These are phyloP conservation scores for Pseudogymnoascus sp. DNA, from an alignment of 2,329 filamentous ascomycete genomes.

Conservation along the genomic window DNA sequence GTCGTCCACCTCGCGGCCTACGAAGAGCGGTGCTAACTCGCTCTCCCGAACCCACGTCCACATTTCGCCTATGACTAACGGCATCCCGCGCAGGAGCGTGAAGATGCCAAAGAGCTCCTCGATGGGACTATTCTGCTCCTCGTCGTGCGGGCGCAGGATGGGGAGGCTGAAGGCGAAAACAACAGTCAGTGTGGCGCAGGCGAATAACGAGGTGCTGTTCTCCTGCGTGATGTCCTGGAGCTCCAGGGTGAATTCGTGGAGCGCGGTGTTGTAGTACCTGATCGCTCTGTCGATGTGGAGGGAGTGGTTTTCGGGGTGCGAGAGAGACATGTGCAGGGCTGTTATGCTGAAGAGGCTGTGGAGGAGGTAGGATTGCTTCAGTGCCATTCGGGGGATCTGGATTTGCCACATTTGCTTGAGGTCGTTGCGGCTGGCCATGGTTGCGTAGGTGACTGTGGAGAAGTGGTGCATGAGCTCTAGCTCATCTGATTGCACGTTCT, in stretches of 20 bases:
- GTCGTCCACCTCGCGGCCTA: not conserved
- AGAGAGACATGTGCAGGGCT: constrained; percentile 14
- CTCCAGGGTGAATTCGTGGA: constrained; percentile 9
- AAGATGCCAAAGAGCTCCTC: not conserved
- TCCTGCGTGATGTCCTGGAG: not conserved
- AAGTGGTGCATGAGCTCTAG: constrained; percentile 16
- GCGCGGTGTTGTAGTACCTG: constrained; percentile 11
- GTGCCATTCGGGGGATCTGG: constrained; percentile 12
- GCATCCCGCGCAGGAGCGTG: not conserved
- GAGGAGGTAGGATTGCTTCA: constrained; percentile 14
- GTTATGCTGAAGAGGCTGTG: constrained; percentile 14
- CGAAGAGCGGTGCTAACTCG: not conserved
- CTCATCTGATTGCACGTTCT: not conserved
- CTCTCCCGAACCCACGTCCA: not conserved
- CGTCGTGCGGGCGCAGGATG: not conserved
- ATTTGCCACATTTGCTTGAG: constrained; percentile 11
- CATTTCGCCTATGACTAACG: not conserved
- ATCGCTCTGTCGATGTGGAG: constrained; percentile 12
- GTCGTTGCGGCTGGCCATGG: not conserved
- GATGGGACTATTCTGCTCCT: not conserved
- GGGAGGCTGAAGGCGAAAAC: not conserved
- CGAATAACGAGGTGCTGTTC: constrained; percentile 14
- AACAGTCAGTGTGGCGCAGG: constrained; percentile 13
- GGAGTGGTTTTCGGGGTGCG: constrained; percentile 2
- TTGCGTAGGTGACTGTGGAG: constrained; percentile 11